Conservation (phyloP, 2,329 filamentous ascomycete species). For the Coniochaeta sp. region DNA sequence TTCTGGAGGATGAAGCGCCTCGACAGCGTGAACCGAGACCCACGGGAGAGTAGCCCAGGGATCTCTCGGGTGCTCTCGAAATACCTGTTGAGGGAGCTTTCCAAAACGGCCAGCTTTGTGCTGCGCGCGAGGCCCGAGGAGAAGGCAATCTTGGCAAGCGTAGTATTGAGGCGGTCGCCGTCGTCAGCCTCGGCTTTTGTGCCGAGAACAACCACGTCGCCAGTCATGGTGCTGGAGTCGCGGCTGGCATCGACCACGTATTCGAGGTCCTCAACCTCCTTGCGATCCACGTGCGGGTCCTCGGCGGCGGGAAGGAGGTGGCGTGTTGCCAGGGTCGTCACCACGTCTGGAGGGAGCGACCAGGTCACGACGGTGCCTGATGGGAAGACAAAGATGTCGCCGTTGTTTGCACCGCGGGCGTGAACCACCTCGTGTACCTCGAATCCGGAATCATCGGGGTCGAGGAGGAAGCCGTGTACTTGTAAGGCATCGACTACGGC, state of each 20-base stretch:
- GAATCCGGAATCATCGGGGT: slow-evolving; percentile 54
- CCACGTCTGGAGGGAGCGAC: slow-evolving; percentile 72
- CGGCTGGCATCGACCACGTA: slow-evolving; percentile 68
- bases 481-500: slow-evolving; percentile 48
- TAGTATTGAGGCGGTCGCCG: slow-evolving; percentile 44
- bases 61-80: slow-evolving; percentile 82
- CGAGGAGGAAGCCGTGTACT: slow-evolving; percentile 52
- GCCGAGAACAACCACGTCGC: slow-evolving; percentile 83
- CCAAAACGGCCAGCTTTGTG: slow-evolving; percentile 88
- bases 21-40: slow-evolving; percentile 44
- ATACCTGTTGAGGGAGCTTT: slow-evolving; percentile 74
- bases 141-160: slow-evolving; percentile 91
- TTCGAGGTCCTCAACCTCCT: slow-evolving; percentile 86
- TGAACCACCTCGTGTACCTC: slow-evolving; percentile 56
- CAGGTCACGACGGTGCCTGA: slow-evolving; percentile 91
- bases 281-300: slow-evolving; percentile 58
- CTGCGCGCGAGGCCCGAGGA: slow-evolving; percentile 88
- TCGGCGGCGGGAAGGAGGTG: slow-evolving; percentile 70
- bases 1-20: slow-evolving; percentile 82
- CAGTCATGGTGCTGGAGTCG: slow-evolving; percentile 71
- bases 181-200: slow-evolving; percentile 52
- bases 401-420: slow-evolving; percentile 53
- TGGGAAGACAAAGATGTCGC: slow-evolving; percentile 92
- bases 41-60: slow-evolving; percentile 66
- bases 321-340: slow-evolving; percentile 60